Evolutionary conservation across 176 grass and related monocot genomes (phyloP), one percentile per base, ranked within the genome.

Genomic region (Typha latifolia): DNA sequence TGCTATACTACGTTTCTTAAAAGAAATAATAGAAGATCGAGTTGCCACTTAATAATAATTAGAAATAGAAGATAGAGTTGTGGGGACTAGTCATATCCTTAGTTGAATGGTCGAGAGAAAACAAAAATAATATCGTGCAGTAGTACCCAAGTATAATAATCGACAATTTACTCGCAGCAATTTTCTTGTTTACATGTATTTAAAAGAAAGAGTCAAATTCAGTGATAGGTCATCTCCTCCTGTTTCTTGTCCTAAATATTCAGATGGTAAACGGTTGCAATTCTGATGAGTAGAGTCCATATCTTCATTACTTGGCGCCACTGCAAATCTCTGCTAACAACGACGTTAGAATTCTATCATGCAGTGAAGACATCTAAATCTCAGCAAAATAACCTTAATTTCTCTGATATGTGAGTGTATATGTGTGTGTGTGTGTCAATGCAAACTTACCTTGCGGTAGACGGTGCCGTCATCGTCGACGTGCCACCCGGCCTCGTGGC

Each of bases 401-500:
- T 43, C 37, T 43, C 37, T 10, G 37, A 43, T 29, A 3, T 29
- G 0, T 29, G 27, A 2, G 3, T 29, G 3, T 29, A 2, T 29
- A 29, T 29, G 3, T 29, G 3, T 29, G 3, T 2, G 3, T 29
- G 3, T 29, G 3, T 29, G 27, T 3, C 27, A 29, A 29, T 29
- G 34, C 34, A 27, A 31, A 50, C 50, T 62, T 79, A 81, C 91
- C 83, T 71, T 74, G 26, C 84, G 79, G 32, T 78, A 62, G 73
- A 96, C 74, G 67, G 75, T 85, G 77, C 91, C 91, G 2, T 91
- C 87, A 52, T 96, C 82, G 47, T 88, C 84, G 62, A 96, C 82
- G 66, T 57, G 64, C 82, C 90, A 96, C 0, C 91, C 91, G 0
- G 91, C 87, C 82, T 91, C 91, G 21, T 68, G 73, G 49, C 91